A percentile compares a stretch with the other conserved stretches of the same genome.
Conservation (phyloP, 108 stramenopile species). For the Pseudonitzschia delicatissima region DNA sequence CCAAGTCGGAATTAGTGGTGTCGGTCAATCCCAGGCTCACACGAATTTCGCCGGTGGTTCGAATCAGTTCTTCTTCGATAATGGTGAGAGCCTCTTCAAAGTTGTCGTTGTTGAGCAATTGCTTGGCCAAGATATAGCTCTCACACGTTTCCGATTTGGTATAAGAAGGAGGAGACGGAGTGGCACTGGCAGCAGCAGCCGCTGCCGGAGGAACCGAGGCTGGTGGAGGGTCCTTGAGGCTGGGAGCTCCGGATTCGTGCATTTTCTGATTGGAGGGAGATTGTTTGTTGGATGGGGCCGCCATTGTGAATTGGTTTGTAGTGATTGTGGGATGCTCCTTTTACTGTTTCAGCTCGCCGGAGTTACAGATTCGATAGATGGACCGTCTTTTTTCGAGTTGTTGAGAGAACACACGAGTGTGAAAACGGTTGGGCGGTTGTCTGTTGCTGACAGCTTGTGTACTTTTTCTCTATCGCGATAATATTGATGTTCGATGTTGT, state of each 20-base stretch:
- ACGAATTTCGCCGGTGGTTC: constrained; percentile 3
- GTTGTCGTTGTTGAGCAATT: constrained; percentile 43
- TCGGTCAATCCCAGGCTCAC: not conserved
- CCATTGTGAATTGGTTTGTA: constrained; percentile 13
- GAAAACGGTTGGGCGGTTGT: no score
- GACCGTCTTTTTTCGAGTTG: no score
- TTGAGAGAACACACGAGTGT: no score
- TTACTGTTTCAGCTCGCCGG: no score
- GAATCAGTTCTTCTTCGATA: constrained; percentile 36
- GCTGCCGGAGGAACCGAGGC: no score
- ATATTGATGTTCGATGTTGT: no score
- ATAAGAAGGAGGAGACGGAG: constrained; percentile 28
- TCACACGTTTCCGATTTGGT: constrained; percentile 42
- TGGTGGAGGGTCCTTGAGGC: not conserved
- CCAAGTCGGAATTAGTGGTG: constrained; percentile 1
- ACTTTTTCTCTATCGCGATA: no score
- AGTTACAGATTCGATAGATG: no score
- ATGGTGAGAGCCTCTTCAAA: constrained; percentile 57
- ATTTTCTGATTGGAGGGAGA: constrained; percentile 31
- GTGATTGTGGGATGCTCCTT: no score
- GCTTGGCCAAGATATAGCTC: constrained; percentile 41
- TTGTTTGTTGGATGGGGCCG: constrained; percentile 25
- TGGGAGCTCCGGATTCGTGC: not conserved
- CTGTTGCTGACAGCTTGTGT: no score
- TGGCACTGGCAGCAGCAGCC: constrained; percentile 12